phyloP scores from a whole-genome alignment of 176 grass and related monocot genomes.

The Oryza brachyantha region DNA sequence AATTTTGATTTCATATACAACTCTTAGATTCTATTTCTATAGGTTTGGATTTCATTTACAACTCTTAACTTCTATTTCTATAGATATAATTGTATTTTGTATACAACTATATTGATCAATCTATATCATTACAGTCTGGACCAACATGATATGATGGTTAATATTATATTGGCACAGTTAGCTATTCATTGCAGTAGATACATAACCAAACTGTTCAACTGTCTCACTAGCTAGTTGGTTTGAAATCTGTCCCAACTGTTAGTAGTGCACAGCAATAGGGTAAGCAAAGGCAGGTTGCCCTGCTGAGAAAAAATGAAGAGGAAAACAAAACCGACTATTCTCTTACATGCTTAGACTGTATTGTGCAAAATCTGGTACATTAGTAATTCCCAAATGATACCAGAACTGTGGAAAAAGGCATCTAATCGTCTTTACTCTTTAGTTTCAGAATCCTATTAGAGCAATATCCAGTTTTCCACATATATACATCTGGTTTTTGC shows the following conservation, averaged over 20 bases:
- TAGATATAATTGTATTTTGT: too few species aligned
- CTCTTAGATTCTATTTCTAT: too few species aligned
- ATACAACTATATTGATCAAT: too few species aligned
- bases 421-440: slow-evolving; percentile 4
- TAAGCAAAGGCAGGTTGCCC: background rate
- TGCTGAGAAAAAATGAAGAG: background rate
- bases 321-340: background rate
- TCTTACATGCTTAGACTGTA: background rate
- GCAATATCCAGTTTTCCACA: background rate
- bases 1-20: too few species aligned
- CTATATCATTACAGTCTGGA: too few species aligned
- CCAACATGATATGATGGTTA: too few species aligned
- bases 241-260: background rate
- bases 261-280: background rate
- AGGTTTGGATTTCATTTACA: too few species aligned
- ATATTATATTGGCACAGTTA: too few species aligned
- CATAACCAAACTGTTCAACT: background rate
- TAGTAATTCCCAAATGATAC: background rate
- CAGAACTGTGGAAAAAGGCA: background rate
- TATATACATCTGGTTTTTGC: background rate
- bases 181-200: background rate
- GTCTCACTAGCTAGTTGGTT: background rate
- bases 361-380: background rate
- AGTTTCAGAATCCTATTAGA: background rate
- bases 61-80: too few species aligned